Base-by-base conservation (phyloP, 371 early-diverging fungal genomes). In the Zopfochytrium polystomum region DNA sequence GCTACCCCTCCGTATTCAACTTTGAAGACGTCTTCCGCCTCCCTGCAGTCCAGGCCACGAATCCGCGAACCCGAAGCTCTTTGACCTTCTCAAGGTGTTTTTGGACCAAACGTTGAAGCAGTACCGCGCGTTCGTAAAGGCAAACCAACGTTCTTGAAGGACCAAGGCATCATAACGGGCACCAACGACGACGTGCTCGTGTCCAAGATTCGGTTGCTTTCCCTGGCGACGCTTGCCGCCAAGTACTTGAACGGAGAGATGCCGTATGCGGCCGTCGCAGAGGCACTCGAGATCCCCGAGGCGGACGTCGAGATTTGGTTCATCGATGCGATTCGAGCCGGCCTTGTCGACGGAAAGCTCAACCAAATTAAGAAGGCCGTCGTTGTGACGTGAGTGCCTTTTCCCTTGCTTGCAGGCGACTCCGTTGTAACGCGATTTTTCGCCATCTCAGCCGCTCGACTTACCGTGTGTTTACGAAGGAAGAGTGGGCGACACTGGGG, bases 291-390 rank as follows among this genome's bases (percentile, higher is more conserved):
- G 60, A 84, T 95, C 51, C 73, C 79, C 7, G 86, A 84, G 55
- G 84, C 80, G n/a, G 91, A 93, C 38, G 91, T 93, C 5, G 94
- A 94, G 77, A 73, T 91, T 80, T 91, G 91, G 91, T 87, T 92
- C 23, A 93, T 96, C 74, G 92, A 93, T 73, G 87, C 80, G 71
- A 92, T 95, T 58, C 90, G 93, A 29, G 87, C 90, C 33, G 91
- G 92, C 48, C 79, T 96, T 58, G 84, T 94, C n/a, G 93, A 94
- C 71, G 95, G 92, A 65, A 91, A 91, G 75, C 85, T 96, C 76
- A 88, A 95, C 78, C 96, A 95, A 78, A 79, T 94, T 27, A 81
- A 84, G 68, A 83, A 85, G 68, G 84, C 87, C 5, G 87, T 90
- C 20, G 75, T 68, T 23, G 66, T 79, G 44, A 68, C 59, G 76